phyloP scores from a whole-genome alignment of 129 eudicot species.

The Escallonia rubra region DNA sequence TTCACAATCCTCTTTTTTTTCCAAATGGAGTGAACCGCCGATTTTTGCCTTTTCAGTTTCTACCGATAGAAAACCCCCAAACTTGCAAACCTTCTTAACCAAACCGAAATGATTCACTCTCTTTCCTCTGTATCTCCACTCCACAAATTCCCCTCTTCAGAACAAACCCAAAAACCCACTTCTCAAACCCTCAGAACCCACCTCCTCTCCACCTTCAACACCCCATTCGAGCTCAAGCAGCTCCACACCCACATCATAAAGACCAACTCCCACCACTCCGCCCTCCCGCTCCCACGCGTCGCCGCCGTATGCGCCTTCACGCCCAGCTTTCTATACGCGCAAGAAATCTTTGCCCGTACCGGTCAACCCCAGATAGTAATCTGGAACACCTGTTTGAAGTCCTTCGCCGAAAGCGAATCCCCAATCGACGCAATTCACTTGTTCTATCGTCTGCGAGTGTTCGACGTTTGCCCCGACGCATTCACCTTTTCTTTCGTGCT shows the following conservation, averaged over 20 bases:
- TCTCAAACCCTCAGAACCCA: background rate
- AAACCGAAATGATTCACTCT: background rate
- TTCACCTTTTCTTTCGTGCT: background rate
- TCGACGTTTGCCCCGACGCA: background rate
- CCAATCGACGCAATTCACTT: background rate
- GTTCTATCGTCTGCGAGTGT: background rate
- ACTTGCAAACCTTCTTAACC: background rate
- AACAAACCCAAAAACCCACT: background rate
- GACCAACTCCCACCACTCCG: background rate
- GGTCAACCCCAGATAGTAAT: background rate
- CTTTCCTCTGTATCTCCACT: background rate
- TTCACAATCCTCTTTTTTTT: too few relatives aligned
- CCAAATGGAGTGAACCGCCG: too few relatives aligned
- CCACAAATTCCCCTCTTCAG: background rate
- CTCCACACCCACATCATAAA: conserved; percentile 2
- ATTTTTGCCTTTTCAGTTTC: too few relatives aligned
- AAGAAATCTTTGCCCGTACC: background rate
- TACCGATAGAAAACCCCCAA: too few relatives aligned
- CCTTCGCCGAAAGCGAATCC: background rate
- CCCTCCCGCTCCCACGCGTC: background rate
- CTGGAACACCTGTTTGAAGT: background rate
- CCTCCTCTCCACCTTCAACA: background rate
- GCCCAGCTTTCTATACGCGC: background rate
- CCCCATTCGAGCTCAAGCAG: background rate
- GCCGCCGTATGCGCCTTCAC: background rate